These are phyloP conservation scores for Boletus huronensis DNA, from an alignment of 768 basidiomycete species.

Conservation along the genomic window DNA sequence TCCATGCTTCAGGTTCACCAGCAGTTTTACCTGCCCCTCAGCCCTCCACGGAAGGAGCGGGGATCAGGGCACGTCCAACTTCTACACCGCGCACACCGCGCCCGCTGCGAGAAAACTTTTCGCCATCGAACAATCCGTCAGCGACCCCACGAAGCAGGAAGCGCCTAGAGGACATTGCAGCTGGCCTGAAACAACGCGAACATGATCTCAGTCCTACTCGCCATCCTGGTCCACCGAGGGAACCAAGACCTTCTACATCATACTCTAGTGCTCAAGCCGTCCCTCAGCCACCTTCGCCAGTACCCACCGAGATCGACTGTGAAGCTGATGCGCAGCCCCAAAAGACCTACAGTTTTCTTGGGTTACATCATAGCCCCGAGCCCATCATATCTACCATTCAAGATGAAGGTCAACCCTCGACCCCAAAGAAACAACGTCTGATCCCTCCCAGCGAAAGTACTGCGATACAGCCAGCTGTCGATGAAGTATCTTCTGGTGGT, in stretches of 20 bases:
- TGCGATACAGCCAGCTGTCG: background rate
- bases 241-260: background rate
- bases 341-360: constrained; percentile 24
- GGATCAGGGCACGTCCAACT: background rate
- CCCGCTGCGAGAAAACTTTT: background rate
- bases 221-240: constrained; percentile 3
- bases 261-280: background rate
- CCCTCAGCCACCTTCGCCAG: constrained; percentile 27
- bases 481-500: background rate
- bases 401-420: constrained; percentile 21
- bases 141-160: constrained; percentile 7
- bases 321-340: constrained; percentile 14
- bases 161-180: constrained; percentile 15
- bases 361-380: constrained; percentile 17
- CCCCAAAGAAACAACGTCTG: constrained; percentile 22
- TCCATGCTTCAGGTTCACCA: background rate
- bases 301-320: constrained; percentile 22
- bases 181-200: constrained; percentile 17
- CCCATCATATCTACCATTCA: background rate
- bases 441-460: background rate
- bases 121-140: background rate
- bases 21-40: background rate
- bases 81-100: background rate
- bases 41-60: background rate
- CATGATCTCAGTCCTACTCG: constrained; percentile 11